Conservation (phyloP, 2,329 filamentous ascomycete species). For the Aspergillus sp. region DNA sequence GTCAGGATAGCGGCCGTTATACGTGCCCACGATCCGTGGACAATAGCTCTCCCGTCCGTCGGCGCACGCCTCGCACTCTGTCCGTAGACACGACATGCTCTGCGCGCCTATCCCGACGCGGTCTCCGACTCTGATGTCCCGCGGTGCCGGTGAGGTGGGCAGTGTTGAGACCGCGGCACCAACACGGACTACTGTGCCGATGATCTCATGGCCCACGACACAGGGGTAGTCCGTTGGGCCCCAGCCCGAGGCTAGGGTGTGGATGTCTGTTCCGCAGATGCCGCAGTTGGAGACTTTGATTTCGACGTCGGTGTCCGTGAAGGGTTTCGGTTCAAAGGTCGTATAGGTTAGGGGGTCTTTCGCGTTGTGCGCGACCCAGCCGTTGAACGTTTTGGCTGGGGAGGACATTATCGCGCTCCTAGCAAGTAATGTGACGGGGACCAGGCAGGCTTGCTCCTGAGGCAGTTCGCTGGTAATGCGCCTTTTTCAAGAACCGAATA, state of each 20-base stretch:
- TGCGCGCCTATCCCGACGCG: conserved; percentile 58
- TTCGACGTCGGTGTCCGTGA: conserved; percentile 56
- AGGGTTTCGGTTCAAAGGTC: conserved; percentile 34
- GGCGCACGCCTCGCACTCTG: conserved; percentile 36
- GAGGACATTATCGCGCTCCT: background rate
- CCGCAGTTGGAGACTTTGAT: conserved; percentile 59
- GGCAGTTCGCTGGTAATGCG: no score
- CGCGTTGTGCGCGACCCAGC: conserved; percentile 33
- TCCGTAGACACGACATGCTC: conserved; percentile 44
- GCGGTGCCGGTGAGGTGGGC: conserved; percentile 16
- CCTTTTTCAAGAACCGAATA: no score
- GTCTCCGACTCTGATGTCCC: conserved; percentile 50
- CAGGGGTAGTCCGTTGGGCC: conserved; percentile 37
- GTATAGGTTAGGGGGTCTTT: conserved; percentile 25
- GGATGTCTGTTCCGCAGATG: conserved; percentile 57
- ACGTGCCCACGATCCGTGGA: conserved; percentile 28
- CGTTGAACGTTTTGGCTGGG: conserved; percentile 26
- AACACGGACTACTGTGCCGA: conserved; percentile 50
- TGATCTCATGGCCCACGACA: conserved; percentile 58
- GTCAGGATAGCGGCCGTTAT: conserved; percentile 29
- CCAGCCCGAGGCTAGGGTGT: conserved; percentile 49
- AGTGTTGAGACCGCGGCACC: conserved; percentile 34
- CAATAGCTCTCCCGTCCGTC: conserved; percentile 36
- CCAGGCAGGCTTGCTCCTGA: background rate
- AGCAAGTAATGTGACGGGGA: background rate